phyloP scores from a whole-genome alignment of 257 asterid genomes.

The Lycium barbarum region DNA sequence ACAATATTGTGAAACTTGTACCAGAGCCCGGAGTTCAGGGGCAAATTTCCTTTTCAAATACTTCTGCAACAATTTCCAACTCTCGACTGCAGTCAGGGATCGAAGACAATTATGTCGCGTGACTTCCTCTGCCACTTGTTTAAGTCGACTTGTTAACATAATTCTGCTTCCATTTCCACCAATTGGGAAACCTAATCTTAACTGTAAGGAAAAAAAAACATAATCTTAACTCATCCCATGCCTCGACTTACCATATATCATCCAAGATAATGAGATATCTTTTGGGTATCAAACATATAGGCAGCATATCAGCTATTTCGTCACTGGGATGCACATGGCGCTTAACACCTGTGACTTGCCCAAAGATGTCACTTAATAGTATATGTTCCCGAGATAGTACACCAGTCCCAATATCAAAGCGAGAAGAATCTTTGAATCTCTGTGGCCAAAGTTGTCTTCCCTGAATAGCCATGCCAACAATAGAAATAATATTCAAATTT shows the following conservation, averaged over 20 bases:
- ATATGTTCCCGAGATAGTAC: neutral
- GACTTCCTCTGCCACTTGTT: neutral
- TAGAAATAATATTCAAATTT: neutral
- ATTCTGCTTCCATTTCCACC: slow-evolving; percentile 26
- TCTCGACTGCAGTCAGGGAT: neutral
- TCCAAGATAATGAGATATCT: slow-evolving; percentile 20
- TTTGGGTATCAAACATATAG: neutral
- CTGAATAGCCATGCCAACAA: slow-evolving; percentile 5
- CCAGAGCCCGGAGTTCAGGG: neutral
- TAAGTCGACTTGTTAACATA: neutral
- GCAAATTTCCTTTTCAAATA: neutral
- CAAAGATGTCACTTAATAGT: neutral
- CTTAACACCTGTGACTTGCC: neutral
- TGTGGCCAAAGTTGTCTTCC: slow-evolving; percentile 24
- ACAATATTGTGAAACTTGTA: neutral
- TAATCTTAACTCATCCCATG: neutral
- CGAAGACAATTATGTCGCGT: neutral
- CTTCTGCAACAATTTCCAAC: neutral
- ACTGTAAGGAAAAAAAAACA: too few relatives aligned
- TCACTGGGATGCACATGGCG: neutral
- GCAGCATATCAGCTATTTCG: neutral
- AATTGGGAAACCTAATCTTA: neutral
- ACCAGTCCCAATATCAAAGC: neutral
- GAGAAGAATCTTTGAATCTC: neutral
- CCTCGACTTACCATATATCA: slow-evolving; percentile 6